Evolutionary conservation across 352 stramenopile genomes (phyloP).

Genomic region (Halophytophthora polymorphica): DNA sequence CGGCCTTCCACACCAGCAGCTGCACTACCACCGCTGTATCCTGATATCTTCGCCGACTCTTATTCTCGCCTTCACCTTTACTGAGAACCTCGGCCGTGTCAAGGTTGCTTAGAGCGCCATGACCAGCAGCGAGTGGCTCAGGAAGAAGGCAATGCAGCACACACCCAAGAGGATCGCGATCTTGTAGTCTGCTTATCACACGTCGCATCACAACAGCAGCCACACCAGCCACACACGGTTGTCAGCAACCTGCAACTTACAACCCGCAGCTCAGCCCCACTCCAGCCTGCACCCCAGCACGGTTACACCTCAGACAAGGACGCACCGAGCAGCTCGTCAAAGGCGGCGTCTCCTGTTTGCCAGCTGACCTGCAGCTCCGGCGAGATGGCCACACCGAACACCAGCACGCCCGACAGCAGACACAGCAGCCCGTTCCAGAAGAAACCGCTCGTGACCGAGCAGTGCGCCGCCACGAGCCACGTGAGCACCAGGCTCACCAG

Average conservation of each 20-base stretch:
- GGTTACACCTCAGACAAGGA: background rate
- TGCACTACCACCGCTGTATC: too few relatives aligned
- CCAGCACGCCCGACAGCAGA: slow-evolving; percentile 40
- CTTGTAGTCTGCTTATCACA: slow-evolving; percentile 69
- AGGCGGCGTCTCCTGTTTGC: slow-evolving; percentile 47
- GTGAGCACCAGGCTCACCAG: slow-evolving; percentile 33
- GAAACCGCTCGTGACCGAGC: slow-evolving; percentile 48
- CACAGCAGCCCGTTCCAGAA: slow-evolving; percentile 74
- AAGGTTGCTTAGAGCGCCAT: slow-evolving; percentile 32
- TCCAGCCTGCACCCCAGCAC: background rate
- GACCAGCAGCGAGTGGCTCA: slow-evolving; percentile 60
- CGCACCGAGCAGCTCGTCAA: slow-evolving; percentile 74
- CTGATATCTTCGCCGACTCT: too few relatives aligned
- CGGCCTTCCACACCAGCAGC: too few relatives aligned
- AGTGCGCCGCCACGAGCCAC: slow-evolving; percentile 31
- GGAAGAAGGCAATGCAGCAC: slow-evolving; percentile 58
- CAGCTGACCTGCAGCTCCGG: slow-evolving; percentile 56
- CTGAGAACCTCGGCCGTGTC: background rate
- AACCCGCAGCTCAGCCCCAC: background rate
- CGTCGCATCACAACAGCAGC: slow-evolving; percentile 6
- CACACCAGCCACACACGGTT: background rate
- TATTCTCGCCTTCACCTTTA: too few relatives aligned
- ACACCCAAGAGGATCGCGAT: slow-evolving; percentile 68
- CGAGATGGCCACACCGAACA: slow-evolving; percentile 67
- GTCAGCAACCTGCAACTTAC: background rate